These are phyloP conservation scores for Aureobasidium musti DNA, from an alignment of 2,329 filamentous ascomycete species.

Conservation along the genomic window DNA sequence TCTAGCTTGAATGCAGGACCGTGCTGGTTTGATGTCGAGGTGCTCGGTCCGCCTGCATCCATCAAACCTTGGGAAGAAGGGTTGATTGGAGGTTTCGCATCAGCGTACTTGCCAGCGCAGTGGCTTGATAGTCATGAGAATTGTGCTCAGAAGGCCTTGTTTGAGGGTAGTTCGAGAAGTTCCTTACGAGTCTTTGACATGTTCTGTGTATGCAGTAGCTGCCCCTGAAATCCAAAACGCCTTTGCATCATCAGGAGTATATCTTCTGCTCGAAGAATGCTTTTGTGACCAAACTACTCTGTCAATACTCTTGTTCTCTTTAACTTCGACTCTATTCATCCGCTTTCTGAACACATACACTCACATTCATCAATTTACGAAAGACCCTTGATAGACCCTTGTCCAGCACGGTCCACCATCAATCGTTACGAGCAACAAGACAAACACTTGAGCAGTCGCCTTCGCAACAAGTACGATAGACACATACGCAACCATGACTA, in stretches of 20 bases:
- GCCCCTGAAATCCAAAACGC: conserved; percentile 27
- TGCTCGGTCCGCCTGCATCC: background rate
- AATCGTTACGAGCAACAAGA: background rate
- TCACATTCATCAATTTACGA: background rate
- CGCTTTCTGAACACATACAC: background rate
- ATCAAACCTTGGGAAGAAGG: background rate
- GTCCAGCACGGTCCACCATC: conserved; percentile 12
- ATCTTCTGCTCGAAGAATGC: conserved; percentile 14
- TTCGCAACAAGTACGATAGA: background rate
- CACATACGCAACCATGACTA: conserved; percentile 30
- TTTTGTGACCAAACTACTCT: background rate
- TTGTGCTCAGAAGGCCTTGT: conserved; percentile 24
- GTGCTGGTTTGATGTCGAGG: conserved; percentile 8
- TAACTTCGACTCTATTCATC: background rate
- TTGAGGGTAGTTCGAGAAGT: background rate
- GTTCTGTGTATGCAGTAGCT: conserved; percentile 3
- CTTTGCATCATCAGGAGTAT: conserved; percentile 16
- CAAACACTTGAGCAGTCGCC: background rate
- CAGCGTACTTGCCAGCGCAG: background rate
- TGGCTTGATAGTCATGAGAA: background rate
- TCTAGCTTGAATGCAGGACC: conserved; percentile 11
- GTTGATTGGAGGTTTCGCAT: background rate
- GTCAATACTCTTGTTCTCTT: background rate
- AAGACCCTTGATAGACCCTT: conserved; percentile 11
- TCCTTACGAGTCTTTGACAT: conserved; percentile 9